A percentile compares a stretch with the other conserved stretches of the same genome.
Evolutionary conservation across 148 eudicot species (phyloP).

Genomic region (Hydrangea macrophylla): DNA sequence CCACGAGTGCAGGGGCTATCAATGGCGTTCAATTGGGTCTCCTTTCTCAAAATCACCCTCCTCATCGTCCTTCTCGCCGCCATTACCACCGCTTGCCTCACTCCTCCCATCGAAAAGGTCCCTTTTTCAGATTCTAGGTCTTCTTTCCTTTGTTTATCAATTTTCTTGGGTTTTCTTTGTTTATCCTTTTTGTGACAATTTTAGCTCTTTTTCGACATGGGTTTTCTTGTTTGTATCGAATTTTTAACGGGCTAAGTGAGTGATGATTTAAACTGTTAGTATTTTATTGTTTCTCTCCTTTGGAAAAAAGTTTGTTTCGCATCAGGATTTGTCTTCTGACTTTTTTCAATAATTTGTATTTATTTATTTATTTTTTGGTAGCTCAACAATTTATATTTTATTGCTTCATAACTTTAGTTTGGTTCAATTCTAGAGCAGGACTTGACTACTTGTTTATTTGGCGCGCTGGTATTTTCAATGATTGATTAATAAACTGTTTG

Average conservation of each 20-base stretch:
- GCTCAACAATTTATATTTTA: not conserved
- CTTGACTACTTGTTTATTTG: not conserved
- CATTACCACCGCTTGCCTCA: slow-evolving; percentile 59
- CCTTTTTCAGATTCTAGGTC: slow-evolving; percentile 9
- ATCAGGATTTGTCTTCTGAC: not conserved
- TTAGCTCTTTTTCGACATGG: not conserved
- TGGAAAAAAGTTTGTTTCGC: not conserved
- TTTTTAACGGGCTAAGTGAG: not conserved
- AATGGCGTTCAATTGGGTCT: slow-evolving; percentile 63
- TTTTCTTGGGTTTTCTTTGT: not conserved
- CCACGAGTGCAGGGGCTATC: slow-evolving; percentile 33
- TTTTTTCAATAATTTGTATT: not conserved
- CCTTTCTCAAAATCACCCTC: slow-evolving; percentile 40
- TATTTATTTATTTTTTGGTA: not conserved
- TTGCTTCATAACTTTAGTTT: no score
- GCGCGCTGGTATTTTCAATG: not conserved
- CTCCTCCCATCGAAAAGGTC: slow-evolving; percentile 89
- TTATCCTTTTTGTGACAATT: slow-evolving; percentile 9
- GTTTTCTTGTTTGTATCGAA: slow-evolving; percentile 5
- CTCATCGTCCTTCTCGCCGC: slow-evolving; percentile 59
- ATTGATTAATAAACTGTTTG: not conserved
- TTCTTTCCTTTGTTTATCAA: not conserved
- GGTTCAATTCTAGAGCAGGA: no score
- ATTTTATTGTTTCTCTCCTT: not conserved
- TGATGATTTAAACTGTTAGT: not conserved